A percentile compares a stretch with the other conserved stretches of the same genome.
These are phyloP conservation scores for Penicillium hesseltinei DNA, from an alignment of 2,329 filamentous ascomycete species.

Conservation along the genomic window DNA sequence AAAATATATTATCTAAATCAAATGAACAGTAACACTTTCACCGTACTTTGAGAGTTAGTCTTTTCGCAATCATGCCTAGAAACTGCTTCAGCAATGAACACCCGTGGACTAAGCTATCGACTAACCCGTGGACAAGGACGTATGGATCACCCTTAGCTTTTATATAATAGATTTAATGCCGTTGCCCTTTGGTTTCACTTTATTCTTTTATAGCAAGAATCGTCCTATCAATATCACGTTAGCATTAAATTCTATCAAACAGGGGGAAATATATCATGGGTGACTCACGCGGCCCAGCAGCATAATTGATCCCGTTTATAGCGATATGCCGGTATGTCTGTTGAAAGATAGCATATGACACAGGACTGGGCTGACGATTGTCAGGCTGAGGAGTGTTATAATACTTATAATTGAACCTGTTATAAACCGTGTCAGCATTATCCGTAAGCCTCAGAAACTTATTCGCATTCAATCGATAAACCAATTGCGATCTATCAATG, in stretches of 20 bases:
- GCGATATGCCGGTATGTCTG: neutral
- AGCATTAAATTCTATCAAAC: neutral
- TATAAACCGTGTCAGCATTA: neutral
- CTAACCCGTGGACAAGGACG: neutral
- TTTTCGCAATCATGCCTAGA: too few relatives aligned
- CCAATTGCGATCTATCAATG: neutral
- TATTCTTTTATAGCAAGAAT: neutral
- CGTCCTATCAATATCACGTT: neutral
- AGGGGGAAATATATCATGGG: neutral
- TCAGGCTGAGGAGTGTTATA: too few relatives aligned
- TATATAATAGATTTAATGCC: neutral
- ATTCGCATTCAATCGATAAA: neutral
- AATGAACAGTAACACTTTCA: too few relatives aligned
- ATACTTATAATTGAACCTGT: neutral
- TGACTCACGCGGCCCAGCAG: neutral
- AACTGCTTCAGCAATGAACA: too few relatives aligned
- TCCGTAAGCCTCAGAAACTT: neutral
- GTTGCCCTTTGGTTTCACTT: neutral
- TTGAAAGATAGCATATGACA: neutral
- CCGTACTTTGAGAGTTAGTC: too few relatives aligned
- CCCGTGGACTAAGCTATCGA: too few relatives aligned
- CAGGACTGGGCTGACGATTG: neutral
- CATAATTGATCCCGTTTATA: neutral
- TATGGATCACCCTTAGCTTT: neutral
- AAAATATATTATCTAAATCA: neutral